Conservation (phyloP, 148 eudicot genomes). For the Talinum fruticosum region DNA sequence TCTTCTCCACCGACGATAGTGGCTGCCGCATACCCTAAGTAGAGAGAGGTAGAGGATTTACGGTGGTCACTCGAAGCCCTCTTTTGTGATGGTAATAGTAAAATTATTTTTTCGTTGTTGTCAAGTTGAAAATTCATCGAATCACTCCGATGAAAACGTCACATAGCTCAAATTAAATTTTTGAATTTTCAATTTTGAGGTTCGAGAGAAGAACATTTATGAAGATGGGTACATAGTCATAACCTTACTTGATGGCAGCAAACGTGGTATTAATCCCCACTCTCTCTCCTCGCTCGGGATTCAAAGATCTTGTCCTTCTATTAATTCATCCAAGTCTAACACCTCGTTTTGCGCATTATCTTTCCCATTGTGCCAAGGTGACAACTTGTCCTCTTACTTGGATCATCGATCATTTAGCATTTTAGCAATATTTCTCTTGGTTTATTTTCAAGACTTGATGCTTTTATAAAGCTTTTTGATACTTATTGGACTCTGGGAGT, state of each 20-base stretch:
- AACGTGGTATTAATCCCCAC: slow-evolving; percentile 43
- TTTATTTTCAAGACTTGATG: no score
- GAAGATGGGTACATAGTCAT: slow-evolving; percentile 74
- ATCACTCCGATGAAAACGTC: not conserved
- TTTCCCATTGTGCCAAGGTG: slow-evolving; percentile 43
- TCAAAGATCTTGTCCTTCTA: slow-evolving; percentile 50
- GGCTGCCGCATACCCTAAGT: slow-evolving; percentile 36
- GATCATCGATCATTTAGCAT: not conserved
- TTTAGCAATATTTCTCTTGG: not conserved
- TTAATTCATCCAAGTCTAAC: slow-evolving; percentile 44
- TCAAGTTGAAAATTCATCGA: not conserved
- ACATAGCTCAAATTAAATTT: not conserved
- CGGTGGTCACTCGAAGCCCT: no score
- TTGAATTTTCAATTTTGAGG: slow-evolving; percentile 20
- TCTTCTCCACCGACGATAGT: slow-evolving; percentile 23
- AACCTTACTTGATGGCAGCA: slow-evolving; percentile 65
- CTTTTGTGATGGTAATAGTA: no score
- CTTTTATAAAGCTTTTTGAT: no score
- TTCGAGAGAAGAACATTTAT: slow-evolving; percentile 30
- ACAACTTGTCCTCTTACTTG: not conserved
- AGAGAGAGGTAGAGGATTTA: slow-evolving; percentile 8
- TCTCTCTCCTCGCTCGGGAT: slow-evolving; percentile 24
- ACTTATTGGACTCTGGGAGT: no score
- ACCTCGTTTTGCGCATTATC: slow-evolving; percentile 55
- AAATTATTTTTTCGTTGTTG: not conserved